Conservation (phyloP, 495 filamentous ascomycete species). For the Chaetomidium leptoderma region DNA sequence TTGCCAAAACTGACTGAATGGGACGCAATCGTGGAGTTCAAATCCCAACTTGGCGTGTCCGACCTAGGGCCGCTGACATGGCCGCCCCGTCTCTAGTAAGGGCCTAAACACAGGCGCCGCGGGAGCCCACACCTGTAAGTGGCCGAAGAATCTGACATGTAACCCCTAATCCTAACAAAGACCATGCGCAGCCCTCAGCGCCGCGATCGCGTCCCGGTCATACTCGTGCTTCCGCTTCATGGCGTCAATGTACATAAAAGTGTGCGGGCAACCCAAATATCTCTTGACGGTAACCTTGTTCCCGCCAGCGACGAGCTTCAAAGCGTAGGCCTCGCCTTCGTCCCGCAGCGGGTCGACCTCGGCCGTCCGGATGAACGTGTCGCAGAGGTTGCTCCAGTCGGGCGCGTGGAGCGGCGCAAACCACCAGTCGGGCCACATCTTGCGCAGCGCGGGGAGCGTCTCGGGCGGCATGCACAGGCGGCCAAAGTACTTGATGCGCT, state of each 20-base stretch:
- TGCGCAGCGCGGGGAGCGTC: slow-evolving; percentile 20
- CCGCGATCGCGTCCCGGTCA: slow-evolving; percentile 32
- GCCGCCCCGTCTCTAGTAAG: too few relatives aligned
- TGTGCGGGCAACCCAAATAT: slow-evolving; percentile 47
- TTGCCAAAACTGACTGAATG: too few relatives aligned
- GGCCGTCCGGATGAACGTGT: slow-evolving; percentile 47
- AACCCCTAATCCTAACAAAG: background rate
- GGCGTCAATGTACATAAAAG: slow-evolving; percentile 45
- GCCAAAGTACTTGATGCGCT: slow-evolving; percentile 46
- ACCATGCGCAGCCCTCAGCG: slow-evolving; percentile 34
- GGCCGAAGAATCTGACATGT: too few relatives aligned
- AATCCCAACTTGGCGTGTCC: too few relatives aligned
- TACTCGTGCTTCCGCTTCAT: slow-evolving; percentile 33
- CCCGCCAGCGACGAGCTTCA: slow-evolving; percentile 44
- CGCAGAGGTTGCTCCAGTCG: slow-evolving; percentile 40
- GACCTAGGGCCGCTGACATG: too few relatives aligned
- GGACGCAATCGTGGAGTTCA: too few relatives aligned
- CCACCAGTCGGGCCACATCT: slow-evolving; percentile 38
- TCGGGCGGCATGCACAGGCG: slow-evolving; percentile 28
- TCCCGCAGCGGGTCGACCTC: slow-evolving; percentile 49
- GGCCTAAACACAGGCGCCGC: too few relatives aligned
- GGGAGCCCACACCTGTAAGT: too few relatives aligned
- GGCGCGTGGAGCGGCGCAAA: slow-evolving; percentile 38
- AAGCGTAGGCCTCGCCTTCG: slow-evolving; percentile 51
- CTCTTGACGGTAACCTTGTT: slow-evolving; percentile 45